Evolutionary conservation across 2,329 filamentous ascomycete species (phyloP), one percentile per base, ranked within the genome.

Genomic region (Diaporthe helianthi): DNA sequence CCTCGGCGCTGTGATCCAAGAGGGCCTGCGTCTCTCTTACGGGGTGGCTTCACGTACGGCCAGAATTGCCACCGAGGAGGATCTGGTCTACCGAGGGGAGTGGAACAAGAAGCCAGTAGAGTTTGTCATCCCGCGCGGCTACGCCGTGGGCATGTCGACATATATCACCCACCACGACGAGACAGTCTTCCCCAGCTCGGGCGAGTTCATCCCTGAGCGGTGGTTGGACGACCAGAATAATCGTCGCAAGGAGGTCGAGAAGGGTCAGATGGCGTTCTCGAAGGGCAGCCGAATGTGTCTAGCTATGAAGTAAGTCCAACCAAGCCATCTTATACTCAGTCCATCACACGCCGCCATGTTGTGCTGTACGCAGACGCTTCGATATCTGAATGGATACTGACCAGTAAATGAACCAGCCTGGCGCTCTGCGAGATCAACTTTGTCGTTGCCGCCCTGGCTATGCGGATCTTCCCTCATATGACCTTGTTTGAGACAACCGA

Each of bases 101-200:
- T 68, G 66, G 55, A 36, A 75, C 63, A 71, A 72, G 41, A 63
- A 41, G 51, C 38, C 19, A 12, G 61, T 69, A 24, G 63, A 70
- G 17, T 71, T 71, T 29, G 38, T 65, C 6, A 71, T 76, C 36
- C 74, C 74, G 6, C 66, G 69, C n/a, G 72, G 73, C 26, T 69
- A 67, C 1, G 71, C 73, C 15, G 63, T 74, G 1, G 69, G 70
- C 5, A 73, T 71, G 71, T 69, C 68, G 1, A 64, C 73, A 0
- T 73, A 70, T 54, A 64, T 73, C 55, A 69, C 68, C 19, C 68
- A 71, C 58, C 66, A 69, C 9, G 69, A 74, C 54, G 64, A 71
- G 33, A 33, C 29, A 4, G 31, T 73, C 15, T 74, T 72, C 52
- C 70, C 71, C 2, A 65, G 71, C 9, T 69, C 72, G 9, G 33